Base-by-base conservation (phyloP, 2,329 filamentous ascomycete species). In the Fusarium marasasianum region DNA sequence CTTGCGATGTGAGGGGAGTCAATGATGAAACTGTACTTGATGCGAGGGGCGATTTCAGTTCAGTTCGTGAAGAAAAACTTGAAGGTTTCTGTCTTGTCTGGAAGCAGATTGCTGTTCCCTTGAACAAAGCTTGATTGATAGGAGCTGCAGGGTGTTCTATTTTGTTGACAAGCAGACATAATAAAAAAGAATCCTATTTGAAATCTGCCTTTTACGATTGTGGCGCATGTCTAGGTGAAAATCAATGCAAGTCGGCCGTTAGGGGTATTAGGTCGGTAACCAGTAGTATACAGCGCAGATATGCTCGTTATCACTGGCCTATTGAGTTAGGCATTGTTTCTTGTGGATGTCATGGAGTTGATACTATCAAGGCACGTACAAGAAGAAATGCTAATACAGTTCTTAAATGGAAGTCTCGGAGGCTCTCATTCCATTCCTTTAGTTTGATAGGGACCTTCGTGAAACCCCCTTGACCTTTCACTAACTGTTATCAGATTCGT, bases 1-100 rank as follows among this genome's bases (percentile, higher is more conserved):
- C 50, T 74, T 33, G 68, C 65, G 20, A 63, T 74, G 43, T 75
- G 43, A 75, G 41, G 33, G 31, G 47, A 26, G 20, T 33, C 18
- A 40, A 20, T 26, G 20, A 24, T 31, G 20, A 37, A 43, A 29
- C 33, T 60, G 24, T 15, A 37, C 47, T 26, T 59, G 40, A 17
- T 38, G 35, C 31, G 37, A 44, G 31, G 17, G n/a, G 29, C 43
- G 40, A 51, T 69, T 37, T 60, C 48, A 37, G 24, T 57, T 55
- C 41, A 41, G 33, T 53, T 61, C 37, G 33, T 62, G 64, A 41
- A 65, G 59, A 69, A 74, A 59, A 63, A 69, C 38, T 43, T 35
- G 33, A 43, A 33, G 58, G n/a, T 59, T 59, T 48, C 26, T 48
- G 45, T 31, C n/a, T 59, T 43, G 31, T 22, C 43, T 55, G 44